Conservation (phyloP, 1,284 basidiomycete genomes). For the Paramarasmius palmivorus region DNA sequence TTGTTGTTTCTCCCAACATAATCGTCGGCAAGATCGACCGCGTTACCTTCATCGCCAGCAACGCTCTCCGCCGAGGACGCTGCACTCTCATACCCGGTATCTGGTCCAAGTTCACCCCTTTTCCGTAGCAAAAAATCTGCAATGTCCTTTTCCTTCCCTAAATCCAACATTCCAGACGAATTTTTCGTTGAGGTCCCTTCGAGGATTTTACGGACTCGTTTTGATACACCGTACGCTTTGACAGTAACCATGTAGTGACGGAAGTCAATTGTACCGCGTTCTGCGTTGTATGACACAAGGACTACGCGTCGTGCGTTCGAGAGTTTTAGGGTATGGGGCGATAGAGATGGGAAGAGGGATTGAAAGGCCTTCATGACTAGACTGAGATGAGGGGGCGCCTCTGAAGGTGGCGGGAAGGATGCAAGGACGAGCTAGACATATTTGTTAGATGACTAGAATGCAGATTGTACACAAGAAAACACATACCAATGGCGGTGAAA, state of each 20-base stretch:
- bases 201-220: constrained; percentile 87
- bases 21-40: constrained; percentile 85
- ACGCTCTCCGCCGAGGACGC: constrained; percentile 72
- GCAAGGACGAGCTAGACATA: constrained; percentile 66
- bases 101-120: constrained; percentile 64
- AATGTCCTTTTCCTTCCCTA: constrained; percentile 90
- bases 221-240: constrained; percentile 92
- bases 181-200: constrained; percentile 56
- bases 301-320: constrained; percentile 90
- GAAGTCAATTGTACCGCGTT: constrained; percentile 87
- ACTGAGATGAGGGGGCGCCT: constrained; percentile 67
- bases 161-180: constrained; percentile 57
- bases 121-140: constrained; percentile 91
- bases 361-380: constrained; percentile 87
- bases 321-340: constrained; percentile 77
- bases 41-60: constrained; percentile 81
- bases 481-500: constrained; percentile 82
- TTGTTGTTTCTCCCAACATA: constrained; percentile 95
- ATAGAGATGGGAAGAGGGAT: constrained; percentile 84
- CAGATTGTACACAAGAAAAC: not conserved
- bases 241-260: constrained; percentile 96
- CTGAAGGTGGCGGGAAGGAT: constrained; percentile 73
- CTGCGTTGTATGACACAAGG: constrained; percentile 88
- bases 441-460: not conserved
- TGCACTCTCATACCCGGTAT: constrained; percentile 87